These are phyloP conservation scores for Kwoniella europaea DNA, from an alignment of 768 basidiomycete species.

Conservation along the genomic window DNA sequence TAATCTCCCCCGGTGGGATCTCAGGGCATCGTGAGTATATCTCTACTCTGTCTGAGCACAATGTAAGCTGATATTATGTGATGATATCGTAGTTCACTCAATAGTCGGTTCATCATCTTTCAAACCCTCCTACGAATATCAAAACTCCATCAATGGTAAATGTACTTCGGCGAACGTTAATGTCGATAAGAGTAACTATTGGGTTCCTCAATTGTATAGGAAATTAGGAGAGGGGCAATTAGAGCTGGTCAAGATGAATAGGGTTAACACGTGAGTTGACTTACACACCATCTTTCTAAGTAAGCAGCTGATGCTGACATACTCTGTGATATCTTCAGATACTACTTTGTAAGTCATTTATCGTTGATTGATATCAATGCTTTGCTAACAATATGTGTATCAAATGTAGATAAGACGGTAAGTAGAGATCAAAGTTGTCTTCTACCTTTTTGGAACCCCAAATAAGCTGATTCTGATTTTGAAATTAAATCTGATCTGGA, in stretches of 20 bases:
- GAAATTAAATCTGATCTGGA: too few species aligned
- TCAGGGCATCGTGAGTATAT: conserved; percentile 35
- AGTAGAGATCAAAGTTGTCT: not conserved
- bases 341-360: conserved; percentile 18
- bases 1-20: conserved; percentile 35
- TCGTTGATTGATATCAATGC: not conserved
- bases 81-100: conserved; percentile 28
- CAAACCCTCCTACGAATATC: conserved; percentile 8
- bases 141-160: conserved; percentile 17
- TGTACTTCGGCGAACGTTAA: conserved; percentile 45
- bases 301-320: not conserved
- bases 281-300: conserved; percentile 7
- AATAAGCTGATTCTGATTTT: too few species aligned
- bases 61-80: not conserved
- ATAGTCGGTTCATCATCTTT: conserved; percentile 41
- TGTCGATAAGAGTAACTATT: conserved; percentile 59
- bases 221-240: conserved; percentile 43
- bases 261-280: conserved; percentile 23
- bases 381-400: not conserved
- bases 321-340: not conserved
- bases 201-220: conserved; percentile 55
- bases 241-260: conserved; percentile 22
- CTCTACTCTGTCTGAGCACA: not conserved
- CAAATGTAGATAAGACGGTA: conserved; percentile 23
- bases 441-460: too few species aligned